A percentile compares a stretch with the other conserved stretches of the same genome.
phyloP scores from a whole-genome alignment of 208 protist species.

The Leishmania arabica region DNA sequence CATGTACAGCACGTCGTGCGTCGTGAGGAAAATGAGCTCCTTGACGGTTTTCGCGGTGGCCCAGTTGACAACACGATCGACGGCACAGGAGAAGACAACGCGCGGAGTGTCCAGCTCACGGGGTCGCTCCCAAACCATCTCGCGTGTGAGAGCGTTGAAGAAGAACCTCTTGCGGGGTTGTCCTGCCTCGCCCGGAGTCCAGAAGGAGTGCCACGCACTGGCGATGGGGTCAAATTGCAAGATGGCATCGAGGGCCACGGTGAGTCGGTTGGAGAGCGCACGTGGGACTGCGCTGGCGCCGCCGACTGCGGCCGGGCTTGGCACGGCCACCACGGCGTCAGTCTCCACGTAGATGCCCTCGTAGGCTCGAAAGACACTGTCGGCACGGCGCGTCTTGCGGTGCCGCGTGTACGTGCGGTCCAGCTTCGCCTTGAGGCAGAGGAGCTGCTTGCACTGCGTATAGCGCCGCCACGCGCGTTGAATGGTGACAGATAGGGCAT shows the following conservation, averaged over 20 bases:
- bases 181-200: slow-evolving; percentile 34
- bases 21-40: slow-evolving; percentile 42
- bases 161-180: slow-evolving; percentile 54
- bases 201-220: slow-evolving; percentile 64
- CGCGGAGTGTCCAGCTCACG: slow-evolving; percentile 39
- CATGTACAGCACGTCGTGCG: slow-evolving; percentile 35
- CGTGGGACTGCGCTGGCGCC: slow-evolving; percentile 24
- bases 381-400: slow-evolving; percentile 65
- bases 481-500: slow-evolving; percentile 79
- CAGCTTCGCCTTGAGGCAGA: slow-evolving; percentile 55
- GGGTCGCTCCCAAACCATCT: slow-evolving; percentile 44
- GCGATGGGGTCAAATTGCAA: slow-evolving; percentile 63
- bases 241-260: slow-evolving; percentile 25
- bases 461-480: slow-evolving; percentile 86
- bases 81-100: slow-evolving; percentile 46
- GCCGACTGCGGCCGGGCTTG: slow-evolving; percentile 10
- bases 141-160: slow-evolving; percentile 39
- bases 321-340: slow-evolving; percentile 25
- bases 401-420: slow-evolving; percentile 42
- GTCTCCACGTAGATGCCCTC: slow-evolving; percentile 73
- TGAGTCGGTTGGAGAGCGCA: slow-evolving; percentile 32
- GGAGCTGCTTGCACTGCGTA: slow-evolving; percentile 53
- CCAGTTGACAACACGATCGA: slow-evolving; percentile 50
- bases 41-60: slow-evolving; percentile 34
- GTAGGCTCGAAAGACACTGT: slow-evolving; percentile 82